Evolutionary conservation across 257 asterid genomes (phyloP).

Genomic region (Solanum tacnaense): DNA sequence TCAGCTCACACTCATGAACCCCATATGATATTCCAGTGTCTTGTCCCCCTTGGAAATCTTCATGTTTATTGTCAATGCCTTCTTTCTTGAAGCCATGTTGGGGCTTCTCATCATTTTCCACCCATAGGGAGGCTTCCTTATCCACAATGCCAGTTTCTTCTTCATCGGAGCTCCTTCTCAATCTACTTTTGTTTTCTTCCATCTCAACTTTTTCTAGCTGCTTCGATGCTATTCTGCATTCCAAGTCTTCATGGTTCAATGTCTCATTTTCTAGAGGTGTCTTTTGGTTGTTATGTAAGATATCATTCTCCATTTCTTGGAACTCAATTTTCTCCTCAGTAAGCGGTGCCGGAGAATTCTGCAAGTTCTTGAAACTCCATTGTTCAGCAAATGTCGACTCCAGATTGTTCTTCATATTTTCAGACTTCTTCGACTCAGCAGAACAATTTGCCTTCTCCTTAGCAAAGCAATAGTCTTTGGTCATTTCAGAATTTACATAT

Average conservation of each 20-base stretch:
- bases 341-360: background rate
- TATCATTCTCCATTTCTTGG: slow-evolving; percentile 11
- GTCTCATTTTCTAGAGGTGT: background rate
- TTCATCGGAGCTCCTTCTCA: slow-evolving; percentile 16
- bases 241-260: slow-evolving; percentile 1
- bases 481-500: slow-evolving; percentile 7
- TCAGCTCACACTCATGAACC: background rate
- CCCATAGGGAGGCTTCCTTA: slow-evolving; percentile 18
- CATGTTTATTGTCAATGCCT: slow-evolving; percentile 10
- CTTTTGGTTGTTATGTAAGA: slow-evolving; percentile 4
- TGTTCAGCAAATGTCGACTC: background rate
- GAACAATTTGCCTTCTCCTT: slow-evolving; percentile 13
- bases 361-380: slow-evolving; percentile 8
- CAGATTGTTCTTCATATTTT: background rate
- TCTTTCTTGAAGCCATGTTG: slow-evolving; percentile 18
- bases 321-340: slow-evolving; percentile 3
- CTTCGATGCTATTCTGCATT: slow-evolving; percentile 15
- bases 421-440: slow-evolving; percentile 11
- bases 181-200: slow-evolving; percentile 15
- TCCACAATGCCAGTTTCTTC: slow-evolving; percentile 18
- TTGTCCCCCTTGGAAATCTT: slow-evolving; percentile 18
- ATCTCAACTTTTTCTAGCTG: slow-evolving; percentile 7
- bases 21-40: slow-evolving; percentile 12
- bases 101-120: slow-evolving; percentile 18
- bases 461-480: slow-evolving; percentile 16